Evolutionary conservation across 768 basidiomycete genomes (phyloP).

Genomic region (Mrakia gelida): DNA sequence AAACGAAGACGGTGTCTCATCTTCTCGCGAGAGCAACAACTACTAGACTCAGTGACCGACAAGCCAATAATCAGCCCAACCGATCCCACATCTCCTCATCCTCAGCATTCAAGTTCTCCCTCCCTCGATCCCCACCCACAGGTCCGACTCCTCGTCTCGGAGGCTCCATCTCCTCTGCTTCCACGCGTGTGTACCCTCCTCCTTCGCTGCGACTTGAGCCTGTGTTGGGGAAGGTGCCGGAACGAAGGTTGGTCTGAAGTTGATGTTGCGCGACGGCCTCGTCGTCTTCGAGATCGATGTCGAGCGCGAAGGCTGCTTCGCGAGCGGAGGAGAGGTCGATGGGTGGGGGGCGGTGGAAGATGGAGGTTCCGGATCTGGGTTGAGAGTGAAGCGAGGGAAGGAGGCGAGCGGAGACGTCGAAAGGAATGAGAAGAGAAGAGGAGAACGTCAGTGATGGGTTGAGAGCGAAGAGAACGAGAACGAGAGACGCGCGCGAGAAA

Average conservation of each 20-base stretch:
- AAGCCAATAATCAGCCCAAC: slow-evolving; percentile 17
- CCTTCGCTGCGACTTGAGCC: too few species aligned
- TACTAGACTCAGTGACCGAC: too few species aligned
- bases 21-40: too few species aligned
- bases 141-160: slow-evolving; percentile 25
- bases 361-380: slow-evolving; percentile 47
- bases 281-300: slow-evolving; percentile 48
- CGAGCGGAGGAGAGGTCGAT: slow-evolving; percentile 49
- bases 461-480: too few species aligned
- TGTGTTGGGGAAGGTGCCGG: neutral
- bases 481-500: neutral
- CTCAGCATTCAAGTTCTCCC: slow-evolving; percentile 21
- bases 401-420: neutral
- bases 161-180: slow-evolving; percentile 5
- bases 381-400: too few species aligned
- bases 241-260: neutral
- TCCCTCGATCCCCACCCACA: slow-evolving; percentile 21
- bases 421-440: neutral
- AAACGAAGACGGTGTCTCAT: too few species aligned
- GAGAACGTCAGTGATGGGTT: neutral
- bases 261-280: slow-evolving; percentile 39
- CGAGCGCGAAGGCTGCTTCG: slow-evolving; percentile 43
- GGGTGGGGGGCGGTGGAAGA: slow-evolving; percentile 45
- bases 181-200: neutral
- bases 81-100: slow-evolving; percentile 32